Evolutionary conservation across 2,329 filamentous ascomycete species (phyloP).

Genomic region (Verticillium alfalfae): DNA sequence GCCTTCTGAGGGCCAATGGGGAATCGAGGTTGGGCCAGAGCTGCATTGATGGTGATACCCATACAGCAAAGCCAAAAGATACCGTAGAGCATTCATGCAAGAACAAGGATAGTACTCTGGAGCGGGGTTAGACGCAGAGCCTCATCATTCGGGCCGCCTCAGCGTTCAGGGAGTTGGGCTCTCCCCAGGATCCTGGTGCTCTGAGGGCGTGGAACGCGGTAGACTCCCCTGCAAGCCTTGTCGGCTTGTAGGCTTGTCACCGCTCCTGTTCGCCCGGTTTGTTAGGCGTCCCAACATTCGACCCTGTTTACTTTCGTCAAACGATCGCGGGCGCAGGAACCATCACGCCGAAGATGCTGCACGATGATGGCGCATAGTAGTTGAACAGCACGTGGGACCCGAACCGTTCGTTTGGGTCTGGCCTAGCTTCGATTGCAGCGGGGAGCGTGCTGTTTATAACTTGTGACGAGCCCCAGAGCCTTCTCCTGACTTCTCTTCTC

Average conservation of each 20-base stretch:
- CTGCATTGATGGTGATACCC: not conserved
- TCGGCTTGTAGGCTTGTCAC: not conserved
- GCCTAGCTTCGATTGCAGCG: not conserved
- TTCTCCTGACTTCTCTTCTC: conserved; percentile 11
- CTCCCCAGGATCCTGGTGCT: not conserved
- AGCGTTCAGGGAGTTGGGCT: not conserved
- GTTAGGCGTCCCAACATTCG: not conserved
- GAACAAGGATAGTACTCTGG: not conserved
- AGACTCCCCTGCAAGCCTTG: not conserved
- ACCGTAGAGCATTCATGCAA: not conserved
- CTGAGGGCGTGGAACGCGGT: not conserved
- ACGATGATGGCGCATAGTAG: not conserved
- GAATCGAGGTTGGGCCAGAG: not conserved
- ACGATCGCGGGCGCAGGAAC: not conserved
- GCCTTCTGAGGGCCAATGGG: not conserved
- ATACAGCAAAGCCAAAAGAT: not conserved
- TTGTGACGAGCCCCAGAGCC: not conserved
- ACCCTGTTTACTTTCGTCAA: not conserved
- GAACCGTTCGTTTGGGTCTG: not conserved
- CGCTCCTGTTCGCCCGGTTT: not conserved
- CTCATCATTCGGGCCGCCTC: not conserved
- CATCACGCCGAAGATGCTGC: not conserved
- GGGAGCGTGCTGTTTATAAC: not conserved
- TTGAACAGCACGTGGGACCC: not conserved
- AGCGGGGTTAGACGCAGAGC: not conserved